phyloP scores from a whole-genome alignment of 768 basidiomycete species.

The Hydnum rufescens region DNA sequence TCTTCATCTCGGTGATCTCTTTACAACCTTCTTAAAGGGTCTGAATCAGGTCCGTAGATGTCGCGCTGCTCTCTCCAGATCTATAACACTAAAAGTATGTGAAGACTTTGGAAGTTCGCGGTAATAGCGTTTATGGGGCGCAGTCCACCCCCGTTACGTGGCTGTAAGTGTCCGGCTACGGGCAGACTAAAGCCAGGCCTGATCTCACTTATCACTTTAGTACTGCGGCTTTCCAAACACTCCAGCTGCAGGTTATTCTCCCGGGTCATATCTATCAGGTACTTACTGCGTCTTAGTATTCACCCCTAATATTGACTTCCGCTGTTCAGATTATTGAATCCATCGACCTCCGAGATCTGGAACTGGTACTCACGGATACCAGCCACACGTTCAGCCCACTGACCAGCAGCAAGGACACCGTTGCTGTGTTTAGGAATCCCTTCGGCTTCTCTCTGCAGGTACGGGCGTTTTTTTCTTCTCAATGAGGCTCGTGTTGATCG shows the following conservation, averaged over 20 bases:
- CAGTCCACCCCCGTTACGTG: constrained; percentile 33
- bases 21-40: neutral
- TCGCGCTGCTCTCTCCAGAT: neutral
- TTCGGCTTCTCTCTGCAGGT: constrained; percentile 54
- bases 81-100: neutral
- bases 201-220: neutral
- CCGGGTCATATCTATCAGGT: neutral
- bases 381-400: constrained; percentile 22
- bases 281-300: neutral
- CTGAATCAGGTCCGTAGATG: neutral
- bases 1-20: neutral
- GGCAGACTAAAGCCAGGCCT: constrained; percentile 15
- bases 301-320: neutral
- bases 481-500: no score
- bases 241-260: neutral
- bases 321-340: neutral
- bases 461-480: constrained; percentile 9
- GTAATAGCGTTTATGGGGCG: constrained; percentile 45
- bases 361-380: neutral
- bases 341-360: neutral
- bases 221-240: neutral
- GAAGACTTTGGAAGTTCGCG: constrained; percentile 14
- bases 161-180: constrained; percentile 31
- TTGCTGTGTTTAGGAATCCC: constrained; percentile 48
- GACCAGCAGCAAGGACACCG: constrained; percentile 33